Conservation (phyloP, 495 filamentous ascomycete species). For the Massariosphaeria phaeospora region DNA sequence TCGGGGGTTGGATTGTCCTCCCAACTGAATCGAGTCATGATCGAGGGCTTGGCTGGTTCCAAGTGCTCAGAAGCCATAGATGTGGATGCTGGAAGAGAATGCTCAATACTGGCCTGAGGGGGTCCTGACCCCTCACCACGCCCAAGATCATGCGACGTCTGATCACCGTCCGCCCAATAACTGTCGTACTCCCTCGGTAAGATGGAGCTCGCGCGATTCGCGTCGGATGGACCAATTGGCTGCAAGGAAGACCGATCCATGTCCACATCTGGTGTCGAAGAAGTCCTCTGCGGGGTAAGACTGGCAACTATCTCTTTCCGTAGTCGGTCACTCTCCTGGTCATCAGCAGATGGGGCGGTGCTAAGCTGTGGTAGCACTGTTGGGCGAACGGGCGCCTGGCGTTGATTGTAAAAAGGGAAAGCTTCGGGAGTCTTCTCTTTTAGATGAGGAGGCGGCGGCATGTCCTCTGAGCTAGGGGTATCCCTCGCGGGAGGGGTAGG, state of each 20-base stretch:
- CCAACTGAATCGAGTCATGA: slow-evolving; percentile 40
- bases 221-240: background rate
- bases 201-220: slow-evolving; percentile 46
- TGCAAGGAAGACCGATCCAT: slow-evolving; percentile 15
- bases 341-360: slow-evolving; percentile 52
- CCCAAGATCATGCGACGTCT: slow-evolving; percentile 38
- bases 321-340: slow-evolving; percentile 71
- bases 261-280: background rate
- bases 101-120: background rate
- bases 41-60: background rate
- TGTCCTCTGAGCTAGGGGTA: slow-evolving; percentile 19
- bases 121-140: slow-evolving; percentile 32
- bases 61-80: background rate
- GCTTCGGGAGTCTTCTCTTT: slow-evolving; percentile 42
- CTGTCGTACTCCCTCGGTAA: slow-evolving; percentile 57
- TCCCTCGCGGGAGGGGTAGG: slow-evolving; percentile 38
- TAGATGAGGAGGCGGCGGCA: slow-evolving; percentile 47
- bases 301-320: slow-evolving; percentile 76
- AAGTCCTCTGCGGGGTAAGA: slow-evolving; percentile 49
- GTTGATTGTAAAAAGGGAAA: slow-evolving; percentile 24
- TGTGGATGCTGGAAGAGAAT: background rate
- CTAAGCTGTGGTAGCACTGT: slow-evolving; percentile 53
- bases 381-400: slow-evolving; percentile 38
- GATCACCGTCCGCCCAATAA: slow-evolving; percentile 49
- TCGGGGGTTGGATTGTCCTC: slow-evolving; percentile 21